Conservation (phyloP, 1,284 basidiomycete species). For the Rhodotorula sp. region DNA sequence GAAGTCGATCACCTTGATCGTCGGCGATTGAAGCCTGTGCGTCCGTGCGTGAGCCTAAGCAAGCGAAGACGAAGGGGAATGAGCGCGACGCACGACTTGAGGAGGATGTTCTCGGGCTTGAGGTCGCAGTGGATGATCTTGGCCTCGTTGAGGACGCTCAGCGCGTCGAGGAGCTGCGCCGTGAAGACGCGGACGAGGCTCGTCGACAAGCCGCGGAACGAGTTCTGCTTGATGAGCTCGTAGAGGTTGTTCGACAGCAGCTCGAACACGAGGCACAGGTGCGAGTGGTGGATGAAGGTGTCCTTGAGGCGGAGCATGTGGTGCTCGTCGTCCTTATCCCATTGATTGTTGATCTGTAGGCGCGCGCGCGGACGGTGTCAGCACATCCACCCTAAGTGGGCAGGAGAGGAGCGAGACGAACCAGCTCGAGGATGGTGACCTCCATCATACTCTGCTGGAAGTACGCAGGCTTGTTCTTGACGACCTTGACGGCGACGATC, state of each 20-base stretch:
- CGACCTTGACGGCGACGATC: slow-evolving; percentile 97
- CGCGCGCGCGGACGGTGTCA: not conserved
- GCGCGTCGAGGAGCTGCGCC: slow-evolving; percentile 86
- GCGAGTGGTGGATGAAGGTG: slow-evolving; percentile 94
- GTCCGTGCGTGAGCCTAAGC: not conserved
- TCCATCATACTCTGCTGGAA: slow-evolving; percentile 99
- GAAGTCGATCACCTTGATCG: slow-evolving; percentile 99
- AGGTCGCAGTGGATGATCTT: slow-evolving; percentile 96
- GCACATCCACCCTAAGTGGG: too few relatives aligned
- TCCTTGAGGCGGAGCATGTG: slow-evolving; percentile 94
- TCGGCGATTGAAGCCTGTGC: slow-evolving; percentile 89
- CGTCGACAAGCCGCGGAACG: slow-evolving; percentile 94
- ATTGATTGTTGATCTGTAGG: slow-evolving; percentile 80
- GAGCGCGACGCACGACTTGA: slow-evolving; percentile 74
- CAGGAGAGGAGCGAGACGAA: slow-evolving; percentile 54
- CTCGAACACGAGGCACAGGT: slow-evolving; percentile 97
- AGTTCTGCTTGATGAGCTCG: slow-evolving; percentile 99
- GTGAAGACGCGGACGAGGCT: slow-evolving; percentile 92
- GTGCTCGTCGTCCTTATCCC: slow-evolving; percentile 91
- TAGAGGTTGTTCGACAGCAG: slow-evolving; percentile 96
- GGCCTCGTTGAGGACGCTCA: slow-evolving; percentile 91
- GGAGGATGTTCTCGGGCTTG: slow-evolving; percentile 93
- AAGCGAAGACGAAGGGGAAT: not conserved
- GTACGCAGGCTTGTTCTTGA: slow-evolving; percentile 99
- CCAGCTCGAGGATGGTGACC: slow-evolving; percentile 93